Evolutionary conservation across 345 rosid genomes (phyloP), one percentile per base, ranked within the genome.

Genomic region (Murraya paniculata): DNA sequence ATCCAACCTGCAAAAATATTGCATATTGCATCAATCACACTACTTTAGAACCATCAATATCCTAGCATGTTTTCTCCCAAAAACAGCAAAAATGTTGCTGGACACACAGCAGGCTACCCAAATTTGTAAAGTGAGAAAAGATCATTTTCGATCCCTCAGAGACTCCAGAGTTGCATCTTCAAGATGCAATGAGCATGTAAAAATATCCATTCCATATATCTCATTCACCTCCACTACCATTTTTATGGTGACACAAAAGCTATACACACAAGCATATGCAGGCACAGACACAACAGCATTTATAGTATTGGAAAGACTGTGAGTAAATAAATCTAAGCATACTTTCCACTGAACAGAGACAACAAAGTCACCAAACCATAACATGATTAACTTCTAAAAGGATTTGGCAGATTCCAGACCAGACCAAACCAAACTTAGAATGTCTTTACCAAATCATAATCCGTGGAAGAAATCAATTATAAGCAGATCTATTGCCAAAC

Each of bases 1-100:
- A 94, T 84, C 99, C 99, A 79, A 97, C 99, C 99, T 97, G 86
- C 83, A 81, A 76, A 45, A 73, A 39, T 39, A 74, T 70, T 70
- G 77, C 68, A 82, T 59, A 77, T 70, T 48, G 62, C 24, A 55
- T 80, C 33, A 70, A 55, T 21, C 41, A 72, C 35, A 67, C 22
- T 61, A 62, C 70, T 55, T 75, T 55, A 59, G 24, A 30, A 45
- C 62, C 61, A 57, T 33, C 33, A 24, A 38, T 53, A 58, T 38
- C 45, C 50, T 53, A 30, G 36, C 36, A 27, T 48, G 22, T 66
- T 19, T 76, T 5, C 31, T 3, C 19, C n/a, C 53, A 25, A 38
- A 73, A 59, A 58, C 53, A n/a, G 3, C 9, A 59, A 53, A 25
- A 30, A 53, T 33, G 4, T 71, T 53, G 74, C 65, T 14, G 11